Evolutionary conservation across 2,329 filamentous ascomycete genomes (phyloP).

Genomic region (Pezicula neosporulosa): DNA sequence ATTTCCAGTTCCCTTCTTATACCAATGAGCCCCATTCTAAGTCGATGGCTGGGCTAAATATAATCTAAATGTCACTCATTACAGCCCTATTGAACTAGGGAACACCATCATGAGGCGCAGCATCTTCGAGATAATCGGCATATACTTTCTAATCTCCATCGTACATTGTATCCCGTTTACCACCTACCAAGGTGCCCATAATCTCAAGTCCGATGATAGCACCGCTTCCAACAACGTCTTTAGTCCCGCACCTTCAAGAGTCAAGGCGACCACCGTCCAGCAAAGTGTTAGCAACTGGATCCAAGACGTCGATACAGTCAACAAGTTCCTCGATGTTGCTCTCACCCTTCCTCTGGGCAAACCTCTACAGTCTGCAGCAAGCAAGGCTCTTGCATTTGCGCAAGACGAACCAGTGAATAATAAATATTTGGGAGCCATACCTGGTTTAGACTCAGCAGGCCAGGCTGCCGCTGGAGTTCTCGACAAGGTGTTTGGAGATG

Average conservation of each 20-base stretch:
- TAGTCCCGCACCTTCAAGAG: not conserved
- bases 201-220: too few species aligned
- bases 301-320: constrained; percentile 7
- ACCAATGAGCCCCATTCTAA: too few species aligned
- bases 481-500: constrained; percentile 6
- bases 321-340: constrained; percentile 5
- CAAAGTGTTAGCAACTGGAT: constrained; percentile 9
- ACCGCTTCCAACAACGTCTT: not conserved
- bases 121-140: too few species aligned
- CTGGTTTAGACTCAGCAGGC: constrained; percentile 2
- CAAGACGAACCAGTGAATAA: constrained; percentile 7
- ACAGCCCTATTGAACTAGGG: too few species aligned
- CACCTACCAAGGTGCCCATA: too few species aligned
- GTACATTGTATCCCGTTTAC: too few species aligned
- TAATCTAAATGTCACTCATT: too few species aligned
- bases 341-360: not conserved
- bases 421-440: constrained; percentile 1
- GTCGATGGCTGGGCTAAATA: too few species aligned
- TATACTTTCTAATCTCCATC: too few species aligned
- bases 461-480: constrained; percentile 1
- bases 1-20: too few species aligned
- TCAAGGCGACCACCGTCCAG: constrained; percentile 5
- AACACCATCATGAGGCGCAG: too few species aligned
- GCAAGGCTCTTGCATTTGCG: constrained; percentile 4
- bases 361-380: constrained; percentile 1